Conservation (phyloP, 78 protist species). For the Neovahlkampfia damariscottae region DNA sequence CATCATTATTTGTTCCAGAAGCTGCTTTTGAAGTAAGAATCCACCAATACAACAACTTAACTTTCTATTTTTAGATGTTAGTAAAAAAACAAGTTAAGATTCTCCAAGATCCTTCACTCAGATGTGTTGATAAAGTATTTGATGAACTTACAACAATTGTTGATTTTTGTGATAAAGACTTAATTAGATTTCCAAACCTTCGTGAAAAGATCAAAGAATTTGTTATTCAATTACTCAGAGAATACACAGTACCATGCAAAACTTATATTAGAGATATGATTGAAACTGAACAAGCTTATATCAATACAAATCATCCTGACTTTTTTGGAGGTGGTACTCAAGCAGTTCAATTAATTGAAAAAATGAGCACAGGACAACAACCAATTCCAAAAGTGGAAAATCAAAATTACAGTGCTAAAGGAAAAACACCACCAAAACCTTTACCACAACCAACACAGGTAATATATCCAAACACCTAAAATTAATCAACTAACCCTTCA, state of each 20-base stretch:
- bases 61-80: too few species aligned
- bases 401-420: neutral
- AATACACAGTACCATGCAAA: constrained; percentile 1
- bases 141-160: constrained; percentile 55
- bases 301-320: constrained; percentile 53
- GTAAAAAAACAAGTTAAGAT: constrained; percentile 57
- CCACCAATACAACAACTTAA: too few species aligned
- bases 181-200: constrained; percentile 18
- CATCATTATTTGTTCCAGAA: constrained; percentile 81
- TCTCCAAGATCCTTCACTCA: constrained; percentile 57
- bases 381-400: neutral
- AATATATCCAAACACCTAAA: too few species aligned
- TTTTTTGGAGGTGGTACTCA: constrained; percentile 15
- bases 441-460: constrained; percentile 13
- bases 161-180: neutral
- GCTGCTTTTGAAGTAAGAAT: constrained; percentile 80
- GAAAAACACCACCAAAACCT: neutral
- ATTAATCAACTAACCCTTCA: too few species aligned
- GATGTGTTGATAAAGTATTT: constrained; percentile 60
- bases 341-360: neutral
- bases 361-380: neutral
- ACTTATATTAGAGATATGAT: constrained; percentile 37
- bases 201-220: neutral
- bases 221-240: neutral
- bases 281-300: constrained; percentile 51